These are phyloP conservation scores for Thraustochytrium sp. DNA, from an alignment of 352 stramenopile species.

Conservation along the genomic window DNA sequence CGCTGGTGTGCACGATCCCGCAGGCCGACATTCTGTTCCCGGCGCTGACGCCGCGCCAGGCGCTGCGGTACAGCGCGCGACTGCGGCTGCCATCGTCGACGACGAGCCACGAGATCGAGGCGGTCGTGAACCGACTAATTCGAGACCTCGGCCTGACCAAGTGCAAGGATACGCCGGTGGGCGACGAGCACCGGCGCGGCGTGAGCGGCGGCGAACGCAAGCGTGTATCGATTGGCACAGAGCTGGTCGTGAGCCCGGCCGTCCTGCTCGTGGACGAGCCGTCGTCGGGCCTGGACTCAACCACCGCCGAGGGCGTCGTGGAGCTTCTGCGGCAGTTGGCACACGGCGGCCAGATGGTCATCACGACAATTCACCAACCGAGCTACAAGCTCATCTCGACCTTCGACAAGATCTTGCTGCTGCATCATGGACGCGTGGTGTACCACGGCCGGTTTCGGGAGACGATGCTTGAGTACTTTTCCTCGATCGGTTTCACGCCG, in stretches of 20 bases:
- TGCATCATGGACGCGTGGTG: conserved; percentile 51
- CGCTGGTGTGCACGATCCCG: neutral
- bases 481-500: neutral
- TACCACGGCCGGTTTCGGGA: conserved; percentile 8
- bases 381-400: conserved; percentile 79
- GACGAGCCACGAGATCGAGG: neutral
- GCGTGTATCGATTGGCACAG: conserved; percentile 79
- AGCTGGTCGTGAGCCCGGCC: conserved; percentile 83
- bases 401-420: conserved; percentile 77
- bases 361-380: conserved; percentile 81
- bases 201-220: conserved; percentile 83
- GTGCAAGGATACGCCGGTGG: conserved; percentile 55
- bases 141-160: conserved; percentile 22
- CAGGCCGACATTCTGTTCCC: conserved; percentile 45
- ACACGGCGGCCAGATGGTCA: conserved; percentile 67
- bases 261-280: conserved; percentile 84
- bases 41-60: conserved; percentile 30
- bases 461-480: conserved; percentile 25
- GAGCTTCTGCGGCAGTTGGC: conserved; percentile 72
- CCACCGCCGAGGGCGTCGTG: conserved; percentile 69
- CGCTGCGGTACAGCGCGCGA: conserved; percentile 12
- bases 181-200: conserved; percentile 57
- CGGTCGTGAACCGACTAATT: conserved; percentile 29
- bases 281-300: conserved; percentile 59
- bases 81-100: conserved; percentile 1